Evolutionary conservation across 148 eudicot species (phyloP).

Genomic region (Chenopodium album): DNA sequence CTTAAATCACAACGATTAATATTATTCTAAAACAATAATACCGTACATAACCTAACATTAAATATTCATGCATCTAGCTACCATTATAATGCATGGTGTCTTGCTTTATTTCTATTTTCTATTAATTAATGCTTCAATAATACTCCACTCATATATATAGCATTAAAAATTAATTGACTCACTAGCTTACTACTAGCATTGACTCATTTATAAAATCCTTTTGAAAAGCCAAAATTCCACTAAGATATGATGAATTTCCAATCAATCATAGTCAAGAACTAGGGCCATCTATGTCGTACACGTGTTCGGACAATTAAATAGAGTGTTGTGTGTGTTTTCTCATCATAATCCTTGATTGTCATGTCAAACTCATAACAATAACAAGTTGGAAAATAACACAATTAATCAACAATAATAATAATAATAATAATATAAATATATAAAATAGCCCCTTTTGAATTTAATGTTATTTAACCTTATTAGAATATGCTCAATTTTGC

Average conservation of each 20-base stretch:
- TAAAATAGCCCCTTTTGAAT: constrained; percentile 18
- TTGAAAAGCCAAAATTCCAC: background rate
- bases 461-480: constrained; percentile 25
- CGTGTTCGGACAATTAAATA: constrained; percentile 25
- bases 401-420: background rate
- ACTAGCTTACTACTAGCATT: background rate
- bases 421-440: too few species aligned
- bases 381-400: constrained; percentile 1
- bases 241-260: background rate
- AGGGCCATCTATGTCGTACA: constrained; percentile 29
- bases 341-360: constrained; percentile 8
- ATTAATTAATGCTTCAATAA: background rate
- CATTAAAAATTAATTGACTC: background rate
- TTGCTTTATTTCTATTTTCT: background rate
- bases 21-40: too few species aligned
- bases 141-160: background rate
- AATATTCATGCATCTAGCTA: background rate
- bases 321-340: constrained; percentile 8
- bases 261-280: constrained; percentile 23
- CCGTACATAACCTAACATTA: too few species aligned
- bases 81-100: background rate
- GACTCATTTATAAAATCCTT: background rate
- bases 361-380: constrained; percentile 15
- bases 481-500: background rate
- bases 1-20: too few species aligned